Percentiles rank a stretch among this genome's conserved stretches.
phyloP scores from a whole-genome alignment of 2,329 filamentous ascomycete genomes.

The Aspergillus quadricinctus region DNA sequence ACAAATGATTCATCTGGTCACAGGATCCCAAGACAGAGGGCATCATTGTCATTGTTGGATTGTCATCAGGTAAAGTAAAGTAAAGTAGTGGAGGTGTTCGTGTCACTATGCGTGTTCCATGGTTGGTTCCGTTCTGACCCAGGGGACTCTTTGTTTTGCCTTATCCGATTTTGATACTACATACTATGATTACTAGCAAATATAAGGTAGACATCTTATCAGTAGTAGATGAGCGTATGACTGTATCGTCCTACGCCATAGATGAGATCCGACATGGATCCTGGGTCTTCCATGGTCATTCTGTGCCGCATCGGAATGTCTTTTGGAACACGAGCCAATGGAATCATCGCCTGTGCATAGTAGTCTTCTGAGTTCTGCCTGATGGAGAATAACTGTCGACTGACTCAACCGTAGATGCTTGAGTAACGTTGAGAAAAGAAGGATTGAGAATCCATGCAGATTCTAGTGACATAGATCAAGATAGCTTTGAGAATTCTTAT shows the following conservation, averaged over 20 bases:
- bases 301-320: neutral
- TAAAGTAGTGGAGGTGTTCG: neutral
- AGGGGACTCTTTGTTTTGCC: conserved; percentile 3
- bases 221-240: neutral
- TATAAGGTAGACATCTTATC: no score
- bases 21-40: neutral
- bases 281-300: neutral
- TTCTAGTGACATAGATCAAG: neutral
- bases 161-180: neutral
- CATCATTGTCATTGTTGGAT: neutral
- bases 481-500: neutral
- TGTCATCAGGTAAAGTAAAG: neutral
- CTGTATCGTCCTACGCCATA: neutral
- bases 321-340: neutral
- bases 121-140: conserved; percentile 6
- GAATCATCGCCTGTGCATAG: neutral
- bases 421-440: neutral
- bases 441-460: neutral
- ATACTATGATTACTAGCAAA: neutral
- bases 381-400: neutral
- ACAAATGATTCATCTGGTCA: neutral
- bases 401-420: neutral
- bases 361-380: neutral
- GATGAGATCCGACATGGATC: neutral
- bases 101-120: neutral